Evolutionary conservation across 2,329 filamentous ascomycete species (phyloP).

Genomic region (Apiospora sp.): DNA sequence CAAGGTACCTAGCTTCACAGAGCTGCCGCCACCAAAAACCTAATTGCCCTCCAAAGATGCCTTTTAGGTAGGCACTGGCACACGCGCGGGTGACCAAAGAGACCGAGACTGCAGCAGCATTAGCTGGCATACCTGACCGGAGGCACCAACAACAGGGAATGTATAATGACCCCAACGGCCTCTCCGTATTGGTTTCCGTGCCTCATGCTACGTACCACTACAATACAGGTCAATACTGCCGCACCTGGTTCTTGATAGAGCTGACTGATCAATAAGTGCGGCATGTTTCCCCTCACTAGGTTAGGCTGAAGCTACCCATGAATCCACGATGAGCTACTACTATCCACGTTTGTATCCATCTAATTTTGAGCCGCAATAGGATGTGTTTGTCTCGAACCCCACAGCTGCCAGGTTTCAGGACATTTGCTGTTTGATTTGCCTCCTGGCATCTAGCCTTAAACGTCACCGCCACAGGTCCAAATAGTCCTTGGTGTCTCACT

Average conservation of each 20-base stretch:
- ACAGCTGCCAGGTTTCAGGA: constrained; percentile 20
- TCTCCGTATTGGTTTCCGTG: not conserved
- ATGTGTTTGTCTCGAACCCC: not conserved
- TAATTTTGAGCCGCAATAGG: constrained; percentile 1
- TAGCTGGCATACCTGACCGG: not conserved
- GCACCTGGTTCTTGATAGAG: not conserved
- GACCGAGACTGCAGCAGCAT: not conserved
- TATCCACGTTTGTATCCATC: not conserved
- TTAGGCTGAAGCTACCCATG: not conserved
- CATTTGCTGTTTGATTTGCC: not conserved
- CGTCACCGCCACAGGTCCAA: constrained; percentile 20
- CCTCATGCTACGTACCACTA: not conserved
- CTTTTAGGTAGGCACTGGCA: no score
- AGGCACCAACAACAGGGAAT: not conserved
- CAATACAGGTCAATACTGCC: not conserved
- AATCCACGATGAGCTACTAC: not conserved
- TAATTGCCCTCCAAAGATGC: not conserved
- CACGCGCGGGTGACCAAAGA: no score
- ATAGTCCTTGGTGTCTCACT: constrained; percentile 10
- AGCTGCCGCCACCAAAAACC: not conserved
- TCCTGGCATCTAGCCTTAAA: not conserved
- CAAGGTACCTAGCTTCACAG: not conserved
- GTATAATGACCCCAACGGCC: not conserved
- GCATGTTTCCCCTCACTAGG: constrained; percentile 1
- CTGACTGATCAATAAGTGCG: not conserved